Conservation (phyloP, 2,329 filamentous ascomycete species). For the Trichoderma oligosporum region DNA sequence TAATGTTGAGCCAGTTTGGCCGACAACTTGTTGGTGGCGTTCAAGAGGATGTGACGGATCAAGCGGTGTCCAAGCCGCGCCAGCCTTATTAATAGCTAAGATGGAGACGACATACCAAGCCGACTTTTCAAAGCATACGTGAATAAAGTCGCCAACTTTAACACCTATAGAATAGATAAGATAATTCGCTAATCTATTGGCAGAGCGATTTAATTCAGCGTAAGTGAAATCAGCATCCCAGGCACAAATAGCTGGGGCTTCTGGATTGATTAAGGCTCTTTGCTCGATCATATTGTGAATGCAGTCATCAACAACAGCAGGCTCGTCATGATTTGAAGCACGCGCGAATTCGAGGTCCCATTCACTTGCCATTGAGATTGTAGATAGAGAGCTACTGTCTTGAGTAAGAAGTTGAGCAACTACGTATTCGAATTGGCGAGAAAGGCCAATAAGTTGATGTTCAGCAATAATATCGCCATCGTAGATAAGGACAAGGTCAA, state of each 20-base stretch:
- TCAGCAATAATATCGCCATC: slow-evolving; percentile 13
- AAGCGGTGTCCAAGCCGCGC: slow-evolving; percentile 14
- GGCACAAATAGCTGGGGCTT: not conserved
- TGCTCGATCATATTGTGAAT: slow-evolving; percentile 9
- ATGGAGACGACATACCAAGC: slow-evolving; percentile 11
- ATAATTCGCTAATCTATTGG: not conserved
- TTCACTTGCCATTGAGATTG: slow-evolving; percentile 9
- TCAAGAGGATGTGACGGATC: slow-evolving; percentile 16
- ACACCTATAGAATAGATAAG: not conserved
- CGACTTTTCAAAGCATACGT: slow-evolving; percentile 16
- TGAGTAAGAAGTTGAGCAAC: slow-evolving; percentile 5
- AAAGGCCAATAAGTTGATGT: slow-evolving; percentile 1
- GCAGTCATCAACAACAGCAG: slow-evolving; percentile 9
- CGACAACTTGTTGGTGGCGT: slow-evolving; percentile 18
- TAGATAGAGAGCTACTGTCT: not conserved
- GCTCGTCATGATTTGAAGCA: not conserved
- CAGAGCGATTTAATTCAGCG: not conserved
- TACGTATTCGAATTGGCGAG: slow-evolving; percentile 13
- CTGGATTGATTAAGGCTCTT: not conserved
- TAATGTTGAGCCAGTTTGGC: slow-evolving; percentile 10
- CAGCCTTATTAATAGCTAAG: slow-evolving; percentile 17
- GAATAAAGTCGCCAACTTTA: slow-evolving; percentile 7
- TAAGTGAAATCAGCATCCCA: slow-evolving; percentile 13
- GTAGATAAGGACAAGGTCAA: slow-evolving; percentile 11
- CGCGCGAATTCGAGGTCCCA: slow-evolving; percentile 12